A percentile compares a stretch with the other conserved stretches of the same genome.
These are phyloP conservation scores for Penicillium sp. DNA, from an alignment of 2,329 filamentous ascomycete genomes.

Conservation along the genomic window DNA sequence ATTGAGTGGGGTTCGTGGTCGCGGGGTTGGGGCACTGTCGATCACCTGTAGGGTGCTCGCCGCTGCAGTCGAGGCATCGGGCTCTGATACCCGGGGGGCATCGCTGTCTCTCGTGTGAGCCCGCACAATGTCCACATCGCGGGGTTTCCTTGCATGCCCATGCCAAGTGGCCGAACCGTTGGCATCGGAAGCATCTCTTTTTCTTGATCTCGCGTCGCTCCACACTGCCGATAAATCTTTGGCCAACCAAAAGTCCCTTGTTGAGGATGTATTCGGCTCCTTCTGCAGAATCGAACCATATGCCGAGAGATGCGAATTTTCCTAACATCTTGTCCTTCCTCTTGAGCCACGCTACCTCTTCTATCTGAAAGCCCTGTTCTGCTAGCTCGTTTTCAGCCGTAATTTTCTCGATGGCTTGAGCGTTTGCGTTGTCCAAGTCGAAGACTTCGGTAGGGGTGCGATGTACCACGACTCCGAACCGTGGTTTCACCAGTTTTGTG, in stretches of 20 bases:
- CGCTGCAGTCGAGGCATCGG: slow-evolving; percentile 30
- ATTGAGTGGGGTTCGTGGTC: slow-evolving; percentile 21
- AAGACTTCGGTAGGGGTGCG: not conserved
- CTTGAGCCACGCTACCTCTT: slow-evolving; percentile 37
- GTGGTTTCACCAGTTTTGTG: slow-evolving; percentile 2
- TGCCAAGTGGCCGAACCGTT: slow-evolving; percentile 34
- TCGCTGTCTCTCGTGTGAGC: slow-evolving; percentile 15
- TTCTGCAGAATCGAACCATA: no score
- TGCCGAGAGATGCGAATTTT: slow-evolving; percentile 28
- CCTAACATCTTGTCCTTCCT: slow-evolving; percentile 32
- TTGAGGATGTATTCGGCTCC: slow-evolving; percentile 18
- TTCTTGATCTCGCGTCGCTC: slow-evolving; percentile 28
- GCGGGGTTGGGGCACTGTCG: slow-evolving; percentile 22
- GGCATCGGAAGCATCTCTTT: slow-evolving; percentile 31
- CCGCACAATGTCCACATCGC: slow-evolving; percentile 32
- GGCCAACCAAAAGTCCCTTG: slow-evolving; percentile 29
- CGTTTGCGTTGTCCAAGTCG: not conserved
- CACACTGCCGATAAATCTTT: slow-evolving; percentile 31
- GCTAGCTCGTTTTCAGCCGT: slow-evolving; percentile 23
- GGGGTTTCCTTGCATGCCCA: slow-evolving; percentile 34
- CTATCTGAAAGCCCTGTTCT: slow-evolving; percentile 28
- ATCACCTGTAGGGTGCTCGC: not conserved
- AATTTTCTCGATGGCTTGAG: slow-evolving; percentile 19
- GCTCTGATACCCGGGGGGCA: not conserved
- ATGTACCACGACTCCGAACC: not conserved